Conservation (phyloP, 2,329 filamentous ascomycete species). For the Fusarium bulbicola region DNA sequence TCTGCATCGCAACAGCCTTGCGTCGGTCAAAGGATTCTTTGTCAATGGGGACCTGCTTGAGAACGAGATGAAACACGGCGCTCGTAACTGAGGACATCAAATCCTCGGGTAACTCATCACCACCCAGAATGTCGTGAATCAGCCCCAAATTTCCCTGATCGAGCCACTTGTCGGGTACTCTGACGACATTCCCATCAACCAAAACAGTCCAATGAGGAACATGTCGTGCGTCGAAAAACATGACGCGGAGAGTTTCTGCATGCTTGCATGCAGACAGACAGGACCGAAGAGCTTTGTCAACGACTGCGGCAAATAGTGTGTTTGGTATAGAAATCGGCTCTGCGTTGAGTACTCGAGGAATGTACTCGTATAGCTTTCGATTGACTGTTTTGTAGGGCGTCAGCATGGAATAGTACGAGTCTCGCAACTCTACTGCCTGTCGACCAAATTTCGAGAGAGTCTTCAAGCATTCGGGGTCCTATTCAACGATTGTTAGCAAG, state of each 20-base stretch:
- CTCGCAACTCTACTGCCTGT: not conserved
- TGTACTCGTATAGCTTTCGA: not conserved
- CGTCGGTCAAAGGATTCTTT: not conserved
- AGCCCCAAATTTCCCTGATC: not conserved
- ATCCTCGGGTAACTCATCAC: not conserved
- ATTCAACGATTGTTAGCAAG: not conserved
- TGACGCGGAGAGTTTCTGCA: not conserved
- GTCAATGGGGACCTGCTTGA: not conserved
- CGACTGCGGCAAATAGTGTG: not conserved
- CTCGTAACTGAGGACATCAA: not conserved
- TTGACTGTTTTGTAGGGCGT: not conserved
- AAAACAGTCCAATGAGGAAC: not conserved
- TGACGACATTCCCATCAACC: not conserved
- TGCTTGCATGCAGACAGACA: not conserved
- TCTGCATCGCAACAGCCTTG: not conserved
- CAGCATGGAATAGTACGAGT: conserved; percentile 19
- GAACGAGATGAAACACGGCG: not conserved
- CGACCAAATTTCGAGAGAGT: conserved; percentile 11
- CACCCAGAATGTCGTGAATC: not conserved
- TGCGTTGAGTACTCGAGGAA: not conserved
- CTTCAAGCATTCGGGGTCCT: not conserved
- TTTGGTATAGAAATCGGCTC: not conserved
- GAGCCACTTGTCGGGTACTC: conserved; percentile 19
- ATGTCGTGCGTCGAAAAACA: not conserved
- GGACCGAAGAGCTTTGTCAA: not conserved